phyloP scores from a whole-genome alignment of 768 basidiomycete species.

The Dentipellis sp. region DNA sequence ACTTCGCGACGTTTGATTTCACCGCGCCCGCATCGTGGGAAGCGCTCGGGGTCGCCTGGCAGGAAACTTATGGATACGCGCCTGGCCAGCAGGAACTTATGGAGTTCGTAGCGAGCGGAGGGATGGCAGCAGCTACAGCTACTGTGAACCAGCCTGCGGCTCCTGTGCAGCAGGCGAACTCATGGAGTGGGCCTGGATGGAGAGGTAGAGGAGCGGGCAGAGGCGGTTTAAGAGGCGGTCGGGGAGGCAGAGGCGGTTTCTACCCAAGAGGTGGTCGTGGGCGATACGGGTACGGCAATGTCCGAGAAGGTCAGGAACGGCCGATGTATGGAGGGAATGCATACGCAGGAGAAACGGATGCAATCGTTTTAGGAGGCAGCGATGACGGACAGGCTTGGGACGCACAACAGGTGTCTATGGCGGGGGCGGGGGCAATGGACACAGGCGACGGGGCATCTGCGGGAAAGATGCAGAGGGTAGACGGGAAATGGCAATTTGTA shows the following conservation, averaged over 20 bases:
- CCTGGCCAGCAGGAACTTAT: conserved; percentile 73
- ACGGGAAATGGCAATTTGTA: conserved; percentile 68
- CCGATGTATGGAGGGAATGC: conserved; percentile 27
- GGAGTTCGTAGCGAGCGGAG: conserved; percentile 51
- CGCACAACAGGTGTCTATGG: background rate
- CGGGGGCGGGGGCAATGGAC: background rate
- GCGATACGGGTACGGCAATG: conserved; percentile 33
- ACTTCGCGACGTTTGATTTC: conserved; percentile 64
- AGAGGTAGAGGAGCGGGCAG: conserved; percentile 2
- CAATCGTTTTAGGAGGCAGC: conserved; percentile 48
- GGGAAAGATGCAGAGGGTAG: conserved; percentile 55
- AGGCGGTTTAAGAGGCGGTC: conserved; percentile 21
- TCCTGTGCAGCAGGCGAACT: background rate
- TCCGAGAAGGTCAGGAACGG: conserved; percentile 26
- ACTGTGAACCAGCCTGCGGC: background rate
- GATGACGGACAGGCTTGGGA: conserved; percentile 8
- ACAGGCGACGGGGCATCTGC: conserved; percentile 6
- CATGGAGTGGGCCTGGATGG: conserved; percentile 6
- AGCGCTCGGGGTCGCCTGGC: conserved; percentile 72
- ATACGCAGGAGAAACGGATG: conserved; percentile 37
- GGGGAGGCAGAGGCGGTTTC: conserved; percentile 28
- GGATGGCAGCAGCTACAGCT: conserved; percentile 4
- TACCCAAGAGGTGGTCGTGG: conserved; percentile 19
- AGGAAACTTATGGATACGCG: conserved; percentile 51
- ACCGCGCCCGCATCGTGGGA: conserved; percentile 72